Base-by-base conservation (phyloP, 176 grass and related monocot species). In the Raddia guianensis region DNA sequence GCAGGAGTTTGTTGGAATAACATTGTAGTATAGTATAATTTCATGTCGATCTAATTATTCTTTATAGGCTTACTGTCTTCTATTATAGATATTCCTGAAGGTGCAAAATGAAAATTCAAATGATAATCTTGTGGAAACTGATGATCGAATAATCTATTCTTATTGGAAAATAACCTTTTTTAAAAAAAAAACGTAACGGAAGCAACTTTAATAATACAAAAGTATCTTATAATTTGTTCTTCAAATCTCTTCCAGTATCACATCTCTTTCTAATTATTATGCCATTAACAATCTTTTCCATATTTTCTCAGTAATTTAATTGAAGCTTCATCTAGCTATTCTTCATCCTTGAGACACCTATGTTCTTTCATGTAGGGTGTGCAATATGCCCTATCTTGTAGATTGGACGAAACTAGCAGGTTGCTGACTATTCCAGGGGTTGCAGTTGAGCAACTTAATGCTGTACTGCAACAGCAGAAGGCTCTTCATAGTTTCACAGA, bases 401-500 rank as follows among this genome's bases (percentile, higher is more conserved):
- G 16, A 53, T 82, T 45, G 63, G 80, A 82, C 65, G 80, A 74
- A 19, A 53, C 13, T 47, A 12, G 58, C 35, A 65, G 44, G 15
- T 15, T 54, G 32, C 69, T 40, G 16, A 72, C 15, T 7, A 77
- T 20, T 19, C 60, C 65, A 7, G 27, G 54, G 20, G 7, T 68
- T 61, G 66, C 49, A 70, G 18, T 34, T 77, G 73, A 84, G 63
- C 69, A 82, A 74, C 70, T 65, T 53, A 53, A 73, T 73, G 44
- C 33, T 51, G 12, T 53, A 9, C 47, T 74, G 32, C 46, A 42
- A 50, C 60, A 63, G 46, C 52, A 84, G 82, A 77, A 77, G 16
- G 45, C n/a, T 85, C 82, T 85, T 70, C 44, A 16, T 70, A 63
- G 5, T 15, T 48, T 70, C 73, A 85, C 82, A 7, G 65, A 85